Conservation (phyloP, 345 rosid genomes). For the Eucalyptus marginata region DNA sequence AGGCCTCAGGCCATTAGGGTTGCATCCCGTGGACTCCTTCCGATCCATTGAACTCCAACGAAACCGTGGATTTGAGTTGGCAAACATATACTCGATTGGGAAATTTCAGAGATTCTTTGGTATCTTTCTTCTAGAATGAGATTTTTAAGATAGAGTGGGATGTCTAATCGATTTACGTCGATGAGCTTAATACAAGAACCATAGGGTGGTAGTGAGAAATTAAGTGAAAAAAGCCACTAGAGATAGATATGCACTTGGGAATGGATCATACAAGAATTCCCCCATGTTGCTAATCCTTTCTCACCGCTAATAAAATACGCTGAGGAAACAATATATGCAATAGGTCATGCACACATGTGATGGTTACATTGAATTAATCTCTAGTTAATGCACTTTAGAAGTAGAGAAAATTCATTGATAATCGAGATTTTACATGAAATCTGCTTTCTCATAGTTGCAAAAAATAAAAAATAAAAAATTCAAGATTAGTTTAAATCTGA, state of each 20-base stretch:
- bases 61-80: background rate
- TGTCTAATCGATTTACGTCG: background rate
- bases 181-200: background rate
- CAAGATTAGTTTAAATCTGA: background rate
- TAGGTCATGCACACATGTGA: background rate
- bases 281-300: background rate
- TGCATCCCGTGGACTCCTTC: background rate
- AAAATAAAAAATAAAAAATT: too few relatives aligned
- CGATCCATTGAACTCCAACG: background rate
- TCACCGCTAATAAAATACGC: background rate
- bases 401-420: background rate
- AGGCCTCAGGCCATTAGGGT: background rate
- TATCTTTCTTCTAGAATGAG: background rate
- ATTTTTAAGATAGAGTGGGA: background rate
- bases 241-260: background rate
- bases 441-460: background rate
- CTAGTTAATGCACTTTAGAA: background rate
- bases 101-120: background rate
- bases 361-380: background rate
- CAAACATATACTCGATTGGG: background rate
- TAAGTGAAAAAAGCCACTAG: background rate
- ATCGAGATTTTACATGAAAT: background rate
- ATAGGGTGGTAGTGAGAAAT: background rate
- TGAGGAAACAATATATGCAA: background rate
- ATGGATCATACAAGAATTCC: background rate